Percentiles rank a stretch among this genome's conserved stretches.
These are phyloP conservation scores for Aspergillus floridensis DNA, from an alignment of 2,329 filamentous ascomycete species.

Conservation along the genomic window DNA sequence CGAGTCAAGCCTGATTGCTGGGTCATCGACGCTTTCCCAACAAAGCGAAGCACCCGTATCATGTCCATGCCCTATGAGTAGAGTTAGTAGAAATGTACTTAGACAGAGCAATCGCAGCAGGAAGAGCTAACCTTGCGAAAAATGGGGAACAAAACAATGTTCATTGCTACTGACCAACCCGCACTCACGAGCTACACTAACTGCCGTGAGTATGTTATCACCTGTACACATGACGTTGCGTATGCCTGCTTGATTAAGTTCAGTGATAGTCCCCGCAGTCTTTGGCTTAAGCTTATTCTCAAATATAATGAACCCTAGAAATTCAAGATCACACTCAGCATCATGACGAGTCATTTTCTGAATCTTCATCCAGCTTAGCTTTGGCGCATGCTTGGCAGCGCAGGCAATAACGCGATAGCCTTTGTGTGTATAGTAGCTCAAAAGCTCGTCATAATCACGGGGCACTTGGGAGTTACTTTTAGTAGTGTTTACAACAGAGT, in stretches of 20 bases:
- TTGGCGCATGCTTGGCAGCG: constrained; percentile 81
- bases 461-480: constrained; percentile 57
- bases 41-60: constrained; percentile 70
- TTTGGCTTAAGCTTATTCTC: constrained; percentile 96
- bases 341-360: constrained; percentile 89
- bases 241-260: constrained; percentile 79
- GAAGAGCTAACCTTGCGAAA: constrained; percentile 59
- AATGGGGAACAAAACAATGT: constrained; percentile 91
- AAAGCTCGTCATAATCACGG: constrained; percentile 80
- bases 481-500: constrained; percentile 23
- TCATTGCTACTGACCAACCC: constrained; percentile 74
- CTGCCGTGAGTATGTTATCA: constrained; percentile 94
- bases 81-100: not conserved
- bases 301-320: constrained; percentile 95
- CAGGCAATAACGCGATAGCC: constrained; percentile 96
- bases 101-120: not conserved
- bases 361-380: constrained; percentile 88
- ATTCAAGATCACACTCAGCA: constrained; percentile 78
- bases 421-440: constrained; percentile 89
- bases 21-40: constrained; percentile 96
- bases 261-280: constrained; percentile 75
- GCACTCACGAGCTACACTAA: constrained; percentile 91
- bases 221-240: constrained; percentile 94
- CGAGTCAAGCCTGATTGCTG: constrained; percentile 71
- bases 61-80: constrained; percentile 60